phyloP scores from a whole-genome alignment of 2,329 filamentous ascomycete species.

The Tympanopsis confertula region DNA sequence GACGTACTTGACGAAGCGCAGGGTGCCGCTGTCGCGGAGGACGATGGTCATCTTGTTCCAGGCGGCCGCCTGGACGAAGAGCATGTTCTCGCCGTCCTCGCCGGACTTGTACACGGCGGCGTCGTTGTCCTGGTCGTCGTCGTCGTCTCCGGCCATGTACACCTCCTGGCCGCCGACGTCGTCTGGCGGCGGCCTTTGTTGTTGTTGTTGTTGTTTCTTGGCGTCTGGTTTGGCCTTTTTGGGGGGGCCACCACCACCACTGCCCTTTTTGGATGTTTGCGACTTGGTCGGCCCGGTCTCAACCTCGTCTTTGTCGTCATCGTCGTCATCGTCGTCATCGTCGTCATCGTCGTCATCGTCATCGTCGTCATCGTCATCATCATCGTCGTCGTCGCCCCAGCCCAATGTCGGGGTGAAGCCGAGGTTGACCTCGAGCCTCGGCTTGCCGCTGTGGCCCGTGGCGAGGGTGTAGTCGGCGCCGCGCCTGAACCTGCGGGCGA shows the following conservation, averaged over 20 bases:
- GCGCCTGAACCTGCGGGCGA: conserved; percentile 78
- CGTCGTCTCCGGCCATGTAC: conserved; percentile 86
- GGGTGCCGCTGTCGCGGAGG: conserved; percentile 69
- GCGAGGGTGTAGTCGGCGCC: conserved; percentile 89
- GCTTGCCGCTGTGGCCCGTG: conserved; percentile 66
- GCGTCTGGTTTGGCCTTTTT: conserved; percentile 1
- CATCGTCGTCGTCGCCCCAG: conserved; percentile 65
- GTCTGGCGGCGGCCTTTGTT: conserved; percentile 13
- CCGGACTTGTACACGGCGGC: conserved; percentile 79
- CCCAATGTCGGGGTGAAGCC: conserved; percentile 74
- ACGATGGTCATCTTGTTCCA: conserved; percentile 94
- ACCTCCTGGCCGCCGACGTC: conserved; percentile 70
- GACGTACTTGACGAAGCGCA: conserved; percentile 96
- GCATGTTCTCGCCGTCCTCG: conserved; percentile 63
- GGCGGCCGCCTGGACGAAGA: conserved; percentile 48
- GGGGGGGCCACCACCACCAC: conserved; percentile 2
- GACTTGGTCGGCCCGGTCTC: conserved; percentile 17
- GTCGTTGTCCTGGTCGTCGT: conserved; percentile 46
- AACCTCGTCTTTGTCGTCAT: conserved; percentile 17
- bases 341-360: conserved; percentile 30
- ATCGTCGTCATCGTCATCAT: conserved; percentile 33
- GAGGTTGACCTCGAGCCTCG: conserved; percentile 76
- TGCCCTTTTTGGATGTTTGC: too few species aligned
- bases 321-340: conserved; percentile 18
- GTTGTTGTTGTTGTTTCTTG: conserved; percentile 17